Conservation (phyloP, 345 rosid genomes). For the Laguncularia racemosa region DNA sequence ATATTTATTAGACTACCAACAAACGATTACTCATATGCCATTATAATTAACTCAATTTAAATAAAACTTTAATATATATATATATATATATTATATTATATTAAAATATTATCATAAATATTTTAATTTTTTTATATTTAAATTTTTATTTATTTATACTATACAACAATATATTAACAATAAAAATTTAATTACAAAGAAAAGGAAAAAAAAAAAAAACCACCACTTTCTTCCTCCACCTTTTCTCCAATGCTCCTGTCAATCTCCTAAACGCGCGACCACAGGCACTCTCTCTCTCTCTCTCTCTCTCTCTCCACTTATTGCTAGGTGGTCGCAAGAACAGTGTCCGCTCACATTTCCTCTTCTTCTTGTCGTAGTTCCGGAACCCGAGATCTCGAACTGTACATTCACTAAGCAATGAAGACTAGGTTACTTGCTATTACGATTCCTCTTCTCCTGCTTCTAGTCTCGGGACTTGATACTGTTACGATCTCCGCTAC, state of each 20-base stretch:
- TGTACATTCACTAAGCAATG: not conserved
- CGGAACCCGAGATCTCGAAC: slow-evolving; percentile 14
- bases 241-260: not conserved
- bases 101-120: too few relatives aligned
- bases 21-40: too few relatives aligned
- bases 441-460: not conserved
- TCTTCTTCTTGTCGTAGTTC: not conserved
- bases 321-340: not conserved
- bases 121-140: too few relatives aligned
- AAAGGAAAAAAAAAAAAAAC: not conserved
- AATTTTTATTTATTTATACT: too few relatives aligned
- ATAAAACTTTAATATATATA: too few relatives aligned
- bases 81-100: too few relatives aligned
- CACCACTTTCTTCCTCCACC: not conserved
- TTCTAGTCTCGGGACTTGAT: slow-evolving; percentile 1
- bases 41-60: too few relatives aligned
- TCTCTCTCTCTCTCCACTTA: not conserved
- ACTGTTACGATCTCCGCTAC: slow-evolving; percentile 3
- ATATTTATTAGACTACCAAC: too few relatives aligned
- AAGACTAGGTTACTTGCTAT: not conserved
- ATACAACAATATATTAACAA: too few relatives aligned
- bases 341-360: not conserved
- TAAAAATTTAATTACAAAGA: too few relatives aligned
- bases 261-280: not conserved
- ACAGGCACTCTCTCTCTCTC: not conserved